These are phyloP conservation scores for Barnettozyma sucrosica DNA, from an alignment of 805 yeast species.

Conservation along the genomic window DNA sequence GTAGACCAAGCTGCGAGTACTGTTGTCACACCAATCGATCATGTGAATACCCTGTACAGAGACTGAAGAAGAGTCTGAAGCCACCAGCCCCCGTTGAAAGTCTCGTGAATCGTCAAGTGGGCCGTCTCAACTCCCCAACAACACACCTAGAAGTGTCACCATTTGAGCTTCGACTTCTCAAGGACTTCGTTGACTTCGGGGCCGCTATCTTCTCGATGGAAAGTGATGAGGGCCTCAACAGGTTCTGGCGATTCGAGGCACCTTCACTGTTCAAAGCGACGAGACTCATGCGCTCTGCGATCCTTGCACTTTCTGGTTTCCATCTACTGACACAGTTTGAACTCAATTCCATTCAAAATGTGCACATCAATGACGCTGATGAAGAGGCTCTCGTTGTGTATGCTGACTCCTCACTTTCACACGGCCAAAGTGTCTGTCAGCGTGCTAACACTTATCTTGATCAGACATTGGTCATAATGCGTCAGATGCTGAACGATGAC, in stretches of 20 bases:
- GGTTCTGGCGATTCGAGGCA: slow-evolving; percentile 15
- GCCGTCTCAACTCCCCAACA: slow-evolving; percentile 18
- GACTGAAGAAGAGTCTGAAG: background rate
- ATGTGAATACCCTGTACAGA: slow-evolving; percentile 53
- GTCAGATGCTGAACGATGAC: background rate
- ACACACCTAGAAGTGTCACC: slow-evolving; percentile 12
- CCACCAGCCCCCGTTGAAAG: background rate
- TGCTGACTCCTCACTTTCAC: slow-evolving; percentile 8
- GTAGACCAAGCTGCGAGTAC: slow-evolving; percentile 70
- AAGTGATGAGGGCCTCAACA: slow-evolving; percentile 8
- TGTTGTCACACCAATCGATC: slow-evolving; percentile 70
- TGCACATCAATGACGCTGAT: slow-evolving; percentile 10
- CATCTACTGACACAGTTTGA: slow-evolving; percentile 19
- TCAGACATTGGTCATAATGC: slow-evolving; percentile 9
- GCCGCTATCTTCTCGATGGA: slow-evolving; percentile 17
- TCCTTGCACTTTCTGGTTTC: slow-evolving; percentile 18
- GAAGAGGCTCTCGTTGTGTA: slow-evolving; percentile 11
- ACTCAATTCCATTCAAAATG: slow-evolving; percentile 11
- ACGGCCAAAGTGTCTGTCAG: slow-evolving; percentile 10
- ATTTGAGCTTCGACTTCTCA: slow-evolving; percentile 19
- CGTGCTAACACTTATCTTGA: slow-evolving; percentile 15
- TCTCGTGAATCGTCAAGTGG: background rate
- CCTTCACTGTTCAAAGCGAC: slow-evolving; percentile 18
- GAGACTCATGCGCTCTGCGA: slow-evolving; percentile 13
- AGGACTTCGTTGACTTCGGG: slow-evolving; percentile 20